Evolutionary conservation across 2,329 filamentous ascomycete genomes (phyloP).

Genomic region (Dothiorella sarmentorum): DNA sequence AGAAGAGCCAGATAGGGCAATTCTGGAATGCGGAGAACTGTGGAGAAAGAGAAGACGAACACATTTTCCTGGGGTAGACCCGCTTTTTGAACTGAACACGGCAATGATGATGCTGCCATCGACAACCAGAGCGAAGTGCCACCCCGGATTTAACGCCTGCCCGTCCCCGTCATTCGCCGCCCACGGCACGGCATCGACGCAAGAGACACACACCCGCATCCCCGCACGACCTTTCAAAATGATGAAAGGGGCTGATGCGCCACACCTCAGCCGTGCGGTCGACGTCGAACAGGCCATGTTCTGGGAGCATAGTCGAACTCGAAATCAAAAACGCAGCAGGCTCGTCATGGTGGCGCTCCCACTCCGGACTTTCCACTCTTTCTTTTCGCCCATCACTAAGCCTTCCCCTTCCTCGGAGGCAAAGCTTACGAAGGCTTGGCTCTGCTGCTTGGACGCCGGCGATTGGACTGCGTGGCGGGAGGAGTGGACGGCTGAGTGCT

Average conservation of each 20-base stretch:
- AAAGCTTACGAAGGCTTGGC: constrained; percentile 1
- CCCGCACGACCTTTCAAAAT: too few species aligned
- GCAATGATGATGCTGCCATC: background rate
- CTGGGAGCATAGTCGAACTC: too few species aligned
- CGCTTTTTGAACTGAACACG: background rate
- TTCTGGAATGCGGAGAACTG: too few species aligned
- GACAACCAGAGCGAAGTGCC: background rate
- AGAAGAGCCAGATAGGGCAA: background rate
- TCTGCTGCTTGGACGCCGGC: background rate
- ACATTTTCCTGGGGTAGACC: background rate
- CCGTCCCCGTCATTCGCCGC: too few species aligned
- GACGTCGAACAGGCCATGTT: too few species aligned
- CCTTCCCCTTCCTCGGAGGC: background rate
- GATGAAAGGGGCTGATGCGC: too few species aligned
- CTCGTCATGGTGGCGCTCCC: background rate
- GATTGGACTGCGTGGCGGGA: background rate
- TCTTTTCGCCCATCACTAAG: too few species aligned
- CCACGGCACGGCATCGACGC: too few species aligned
- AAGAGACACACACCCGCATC: too few species aligned
- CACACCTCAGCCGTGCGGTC: too few species aligned
- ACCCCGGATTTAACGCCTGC: too few species aligned
- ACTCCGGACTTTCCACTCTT: background rate
- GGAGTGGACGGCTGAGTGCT: background rate
- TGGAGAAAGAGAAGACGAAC: background rate
- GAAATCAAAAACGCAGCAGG: too few species aligned